Conservation (phyloP, 2,329 filamentous ascomycete genomes). For the Zymoseptoria pseudotritici region DNA sequence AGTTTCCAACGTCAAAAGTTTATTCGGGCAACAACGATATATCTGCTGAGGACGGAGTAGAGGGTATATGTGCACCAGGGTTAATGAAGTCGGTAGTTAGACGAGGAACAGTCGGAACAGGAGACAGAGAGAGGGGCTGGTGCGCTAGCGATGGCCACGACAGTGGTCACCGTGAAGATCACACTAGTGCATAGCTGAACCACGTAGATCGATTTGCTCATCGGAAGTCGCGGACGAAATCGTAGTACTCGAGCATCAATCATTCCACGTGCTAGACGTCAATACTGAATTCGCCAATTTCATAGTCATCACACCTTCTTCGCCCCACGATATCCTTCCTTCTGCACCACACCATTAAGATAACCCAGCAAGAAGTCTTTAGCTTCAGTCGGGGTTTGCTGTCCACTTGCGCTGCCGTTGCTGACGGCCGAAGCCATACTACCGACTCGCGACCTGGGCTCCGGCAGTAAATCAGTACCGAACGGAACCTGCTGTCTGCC, state of each 20-base stretch:
- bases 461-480: slow-evolving; percentile 7
- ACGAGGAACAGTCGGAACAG: neutral
- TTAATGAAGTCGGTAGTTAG: neutral
- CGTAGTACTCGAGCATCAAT: neutral
- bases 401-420: slow-evolving; percentile 15
- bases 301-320: neutral
- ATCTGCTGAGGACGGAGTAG: no score
- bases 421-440: slow-evolving; percentile 18
- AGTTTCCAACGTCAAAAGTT: no score
- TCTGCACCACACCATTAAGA: slow-evolving; percentile 30
- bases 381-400: slow-evolving; percentile 19
- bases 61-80: neutral
- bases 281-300: neutral
- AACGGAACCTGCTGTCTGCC: neutral
- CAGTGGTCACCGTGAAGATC: neutral
- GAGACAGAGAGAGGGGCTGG: neutral
- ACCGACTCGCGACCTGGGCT: slow-evolving; percentile 17
- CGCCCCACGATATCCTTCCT: slow-evolving; percentile 18
- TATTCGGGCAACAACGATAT: no score
- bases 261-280: neutral
- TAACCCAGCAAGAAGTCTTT: slow-evolving; percentile 31
- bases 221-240: neutral
- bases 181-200: neutral
- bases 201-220: neutral
- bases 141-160: neutral